Base-by-base conservation (phyloP, 1,284 basidiomycete species). In the Puccinia triticina region DNA sequence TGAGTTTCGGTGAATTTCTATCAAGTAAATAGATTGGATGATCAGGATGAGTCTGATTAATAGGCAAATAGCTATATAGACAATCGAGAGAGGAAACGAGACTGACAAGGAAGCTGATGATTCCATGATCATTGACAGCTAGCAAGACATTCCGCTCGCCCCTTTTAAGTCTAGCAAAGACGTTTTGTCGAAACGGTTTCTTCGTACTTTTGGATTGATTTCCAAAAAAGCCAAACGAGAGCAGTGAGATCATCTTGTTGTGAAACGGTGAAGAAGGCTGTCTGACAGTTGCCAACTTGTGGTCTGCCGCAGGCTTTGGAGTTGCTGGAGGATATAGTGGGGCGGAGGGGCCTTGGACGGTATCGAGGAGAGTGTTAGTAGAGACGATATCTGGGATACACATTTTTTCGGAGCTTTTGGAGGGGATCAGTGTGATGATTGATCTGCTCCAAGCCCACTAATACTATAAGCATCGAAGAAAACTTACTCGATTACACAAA, bases 401-500 rank as follows among this genome's bases (percentile, higher is more conserved):
- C 78, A 81, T 81, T 21, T 37, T 73, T 43, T 81, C 78, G 26
- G 78, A 69, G 59, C 78, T 81, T 50, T 34, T 50, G 1, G 21
- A 43, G 16, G 43, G 16, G 11, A 50, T 34, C 16, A 37, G 40
- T 32, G 32, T 34, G 12, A 12, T 5, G 10, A 55, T 37, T 16
- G n/a, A 46, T 37, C 46, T 29, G n/a, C 32, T 50, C n/a, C 5
- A 14, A 23, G 40, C 40, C 12, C 40, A 34, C 21, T 10, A 48
- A 23, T 5, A 23, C 5, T n/a, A 43, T 46, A 7, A 29, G 4
- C 23, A 14, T n/a, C 18, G 40, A 32, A 16, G 12, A 61, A 61
- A 21, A 76, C 80, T 82, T 67, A 82, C 80, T 82, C 59, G 34
- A 82, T 50, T 23, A 82, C 80, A 69, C 80, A 82, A 29, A 82